Evolutionary conservation across 768 basidiomycete genomes (phyloP).

Genomic region (Russula dissimulans): DNA sequence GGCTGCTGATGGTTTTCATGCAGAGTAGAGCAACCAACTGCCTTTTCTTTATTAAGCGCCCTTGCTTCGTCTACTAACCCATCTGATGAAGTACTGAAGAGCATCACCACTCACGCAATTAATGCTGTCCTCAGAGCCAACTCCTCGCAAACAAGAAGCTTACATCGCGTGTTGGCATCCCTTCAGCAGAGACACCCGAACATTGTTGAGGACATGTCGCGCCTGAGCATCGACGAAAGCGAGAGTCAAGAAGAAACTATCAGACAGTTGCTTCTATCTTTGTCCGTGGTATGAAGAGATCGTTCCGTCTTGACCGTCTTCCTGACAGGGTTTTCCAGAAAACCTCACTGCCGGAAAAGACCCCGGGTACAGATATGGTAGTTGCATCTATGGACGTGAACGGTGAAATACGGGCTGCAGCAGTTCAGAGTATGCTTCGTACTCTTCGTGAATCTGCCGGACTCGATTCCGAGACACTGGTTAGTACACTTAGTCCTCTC

Average conservation of each 20-base stretch:
- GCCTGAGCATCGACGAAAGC: constrained; percentile 28
- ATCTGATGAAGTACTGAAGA: background rate
- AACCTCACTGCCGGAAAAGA: constrained; percentile 1
- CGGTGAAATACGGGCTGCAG: constrained; percentile 44
- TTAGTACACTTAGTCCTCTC: constrained; percentile 23
- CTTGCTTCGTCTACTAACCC: background rate
- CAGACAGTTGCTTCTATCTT: constrained; percentile 48
- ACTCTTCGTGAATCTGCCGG: constrained; percentile 23
- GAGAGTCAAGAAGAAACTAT: constrained; percentile 31
- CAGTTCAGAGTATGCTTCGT: constrained; percentile 49
- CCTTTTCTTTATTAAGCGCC: background rate
- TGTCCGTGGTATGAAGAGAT: constrained; percentile 41
- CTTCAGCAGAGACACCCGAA: constrained; percentile 60
- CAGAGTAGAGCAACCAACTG: constrained; percentile 7
- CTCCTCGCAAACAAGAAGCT: background rate
- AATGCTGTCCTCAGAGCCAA: constrained; percentile 7
- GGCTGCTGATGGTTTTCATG: background rate
- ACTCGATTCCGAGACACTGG: constrained; percentile 35
- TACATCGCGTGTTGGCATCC: constrained; percentile 36
- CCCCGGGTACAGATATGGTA: constrained; percentile 27
- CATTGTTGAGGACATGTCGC: constrained; percentile 36
- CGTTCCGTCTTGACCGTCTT: background rate
- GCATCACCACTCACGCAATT: constrained; percentile 15
- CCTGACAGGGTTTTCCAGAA: constrained; percentile 5
- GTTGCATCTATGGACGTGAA: constrained; percentile 58